Conservation (phyloP, 768 basidiomycete species). For the Nevesoporus exiguus region DNA sequence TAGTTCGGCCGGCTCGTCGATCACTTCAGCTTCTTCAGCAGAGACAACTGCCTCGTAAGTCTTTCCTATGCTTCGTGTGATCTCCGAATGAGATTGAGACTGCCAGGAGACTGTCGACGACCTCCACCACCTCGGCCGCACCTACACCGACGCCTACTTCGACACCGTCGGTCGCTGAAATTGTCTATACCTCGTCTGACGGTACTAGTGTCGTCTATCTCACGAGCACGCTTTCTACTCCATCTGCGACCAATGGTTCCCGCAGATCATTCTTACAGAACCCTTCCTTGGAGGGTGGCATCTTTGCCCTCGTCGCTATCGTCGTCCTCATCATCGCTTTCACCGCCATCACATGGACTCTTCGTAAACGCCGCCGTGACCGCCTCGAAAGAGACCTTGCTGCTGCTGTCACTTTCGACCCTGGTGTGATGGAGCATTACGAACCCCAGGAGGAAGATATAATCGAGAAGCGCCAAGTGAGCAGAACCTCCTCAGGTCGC, state of each 20-base stretch:
- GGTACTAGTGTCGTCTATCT: constrained; percentile 30
- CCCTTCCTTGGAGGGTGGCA: constrained; percentile 57
- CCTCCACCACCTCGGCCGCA: constrained; percentile 9
- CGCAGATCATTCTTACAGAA: constrained; percentile 56
- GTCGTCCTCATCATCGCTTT: constrained; percentile 46
- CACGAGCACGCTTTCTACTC: constrained; percentile 27
- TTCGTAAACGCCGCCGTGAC: constrained; percentile 48
- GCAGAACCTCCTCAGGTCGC: constrained; percentile 26
- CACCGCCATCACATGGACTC: constrained; percentile 39
- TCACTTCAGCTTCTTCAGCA: constrained; percentile 7
- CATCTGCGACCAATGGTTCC: constrained; percentile 22
- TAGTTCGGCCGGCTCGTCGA: constrained; percentile 28
- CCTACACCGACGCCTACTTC: constrained; percentile 14
- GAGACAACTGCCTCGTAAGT: constrained; percentile 20
- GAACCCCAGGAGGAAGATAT: constrained; percentile 22
- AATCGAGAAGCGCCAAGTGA: constrained; percentile 22
- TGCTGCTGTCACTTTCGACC: constrained; percentile 55
- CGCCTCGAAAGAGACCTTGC: constrained; percentile 33
- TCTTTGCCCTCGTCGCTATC: constrained; percentile 54
- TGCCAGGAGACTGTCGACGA: constrained; percentile 13
- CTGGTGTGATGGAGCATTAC: constrained; percentile 25
- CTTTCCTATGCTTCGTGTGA: neutral
- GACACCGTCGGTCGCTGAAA: constrained; percentile 18
- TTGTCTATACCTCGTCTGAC: constrained; percentile 23
- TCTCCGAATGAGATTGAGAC: neutral